Evolutionary conservation across 2,329 filamentous ascomycete genomes (phyloP).

Genomic region (Cladophialophora yegresii): DNA sequence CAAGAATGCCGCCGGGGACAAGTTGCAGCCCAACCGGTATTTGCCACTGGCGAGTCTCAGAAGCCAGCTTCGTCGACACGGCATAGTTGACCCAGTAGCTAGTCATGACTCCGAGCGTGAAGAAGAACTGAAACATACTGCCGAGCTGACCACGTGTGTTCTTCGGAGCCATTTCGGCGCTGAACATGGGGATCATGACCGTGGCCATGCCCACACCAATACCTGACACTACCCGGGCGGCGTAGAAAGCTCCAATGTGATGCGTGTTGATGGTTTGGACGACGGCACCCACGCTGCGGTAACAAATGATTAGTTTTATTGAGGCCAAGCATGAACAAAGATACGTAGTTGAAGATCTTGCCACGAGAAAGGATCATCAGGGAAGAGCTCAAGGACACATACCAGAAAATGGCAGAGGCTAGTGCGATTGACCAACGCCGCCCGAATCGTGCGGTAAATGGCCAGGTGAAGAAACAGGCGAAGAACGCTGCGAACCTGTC

Average conservation of each 20-base stretch:
- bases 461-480: slow-evolving; percentile 25
- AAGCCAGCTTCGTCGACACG: slow-evolving; percentile 52
- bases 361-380: too few species aligned
- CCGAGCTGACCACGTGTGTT: slow-evolving; percentile 72
- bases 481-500: slow-evolving; percentile 15
- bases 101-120: slow-evolving; percentile 77
- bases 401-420: slow-evolving; percentile 21
- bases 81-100: slow-evolving; percentile 63
- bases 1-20: slow-evolving; percentile 51
- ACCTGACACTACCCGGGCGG: slow-evolving; percentile 47
- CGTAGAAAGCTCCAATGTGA: slow-evolving; percentile 46
- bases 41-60: slow-evolving; percentile 56
- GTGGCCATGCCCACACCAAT: slow-evolving; percentile 47
- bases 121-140: slow-evolving; percentile 67
- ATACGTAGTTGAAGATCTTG: too few species aligned
- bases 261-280: slow-evolving; percentile 40
- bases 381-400: too few species aligned
- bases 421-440: slow-evolving; percentile 28
- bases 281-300: slow-evolving; percentile 27
- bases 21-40: slow-evolving; percentile 57
- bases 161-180: slow-evolving; percentile 70
- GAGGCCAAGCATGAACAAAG: too few species aligned
- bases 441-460: slow-evolving; percentile 33
- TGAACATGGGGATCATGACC: slow-evolving; percentile 63
- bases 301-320: too few species aligned